Evolutionary conservation across 2,329 filamentous ascomycete species (phyloP), one percentile per base, ranked within the genome.

Genomic region (Botrytis galanthina): DNA sequence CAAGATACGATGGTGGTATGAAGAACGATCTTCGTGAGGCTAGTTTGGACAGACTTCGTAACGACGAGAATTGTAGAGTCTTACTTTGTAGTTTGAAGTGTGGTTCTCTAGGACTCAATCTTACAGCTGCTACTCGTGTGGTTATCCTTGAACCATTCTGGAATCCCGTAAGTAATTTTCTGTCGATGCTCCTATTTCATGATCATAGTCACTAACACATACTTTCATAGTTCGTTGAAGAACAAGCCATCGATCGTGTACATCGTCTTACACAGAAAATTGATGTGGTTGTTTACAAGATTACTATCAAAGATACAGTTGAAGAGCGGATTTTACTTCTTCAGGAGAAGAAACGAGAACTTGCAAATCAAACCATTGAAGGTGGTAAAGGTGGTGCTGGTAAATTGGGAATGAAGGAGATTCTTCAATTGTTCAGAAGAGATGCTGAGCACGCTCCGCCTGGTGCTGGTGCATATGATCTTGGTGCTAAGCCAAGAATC

Each of bases 131-230:
- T 16, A 96, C 92, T 75, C 89, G 96, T 29, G 96, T 99, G 5
- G 91, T 99, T 70, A 97, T 99, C 78, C 86, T 99, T 61, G 96
- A 99, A 82, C 96, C 96, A 0, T 99, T 99, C 83, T 99, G 96
- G 96, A 99, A 99, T 82, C 96, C 94, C 4, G 78, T 79, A 78
- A 74, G 74, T 73, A 18, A 62, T 35, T 39, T 44, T 64, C n/a
- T 5, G 5, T 68, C 9, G 20, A 6, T 57, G 10, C 7, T 29
- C 35, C 29, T 6, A 68, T 57, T 57, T 3, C 18, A 57, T 66
- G 32, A 44, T 59, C 39, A 62, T 16, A 1, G 46, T 64, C 73
- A 42, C 78, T 76, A 76, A 76, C 57, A 61, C 14, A 51, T 70
- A n/a, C 6, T 48, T 39, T 8, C 73, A n/a, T 78, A 93, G 88